Evolutionary conservation across 1,284 basidiomycete genomes (phyloP), one percentile per base, ranked within the genome.

Genomic region (Cutaneotrichosporon sp.): DNA sequence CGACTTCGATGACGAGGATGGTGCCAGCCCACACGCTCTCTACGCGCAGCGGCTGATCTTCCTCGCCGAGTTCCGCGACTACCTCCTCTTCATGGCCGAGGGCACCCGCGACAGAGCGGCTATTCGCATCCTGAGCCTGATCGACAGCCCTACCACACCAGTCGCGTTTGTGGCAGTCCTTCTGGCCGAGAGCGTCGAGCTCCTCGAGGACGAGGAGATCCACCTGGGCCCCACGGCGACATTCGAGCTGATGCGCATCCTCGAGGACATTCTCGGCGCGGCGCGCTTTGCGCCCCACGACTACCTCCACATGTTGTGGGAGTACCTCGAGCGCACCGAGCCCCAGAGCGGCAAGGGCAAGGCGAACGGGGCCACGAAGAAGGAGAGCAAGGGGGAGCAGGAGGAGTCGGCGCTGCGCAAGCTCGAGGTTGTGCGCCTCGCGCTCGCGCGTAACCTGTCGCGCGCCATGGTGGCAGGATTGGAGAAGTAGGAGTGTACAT

Each of bases 11-110:
- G 46, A n/a, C 0, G 45, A 34, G 4, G 59, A 54, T 16, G 20
- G 46, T 7, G n/a, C n/a, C 0, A n/a, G 46, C 11, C 31, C 54
- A 10, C 59, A 64, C 55, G 55, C 64, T 31, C 65, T 75, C 60
- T 74, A 75, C 57, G 74, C 78, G 1, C 70, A 77, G 2, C 72
- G 76, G 22, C 70, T 83, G 31, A 67, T 74, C 16, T 83, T 83
- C 76, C 69, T 83, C 10, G 76, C 81, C 18, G 72, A 80, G 53
- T 82, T 83, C 67, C 69, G 81, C 43, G 81, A 82, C 65, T 82
- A 82, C 65, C 72, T 82, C 36, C 72, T 80, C 4, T 77, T 78
- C 59, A 72, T 79, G 33, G 65, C 67, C 0, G 67, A 72, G 38
- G 80, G 76, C 2, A 74, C 73, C 7, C 69, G 72, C n/a, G 64